These are phyloP conservation scores for Diaporthe vaccinii DNA, from an alignment of 2,329 filamentous ascomycete species.

Conservation along the genomic window DNA sequence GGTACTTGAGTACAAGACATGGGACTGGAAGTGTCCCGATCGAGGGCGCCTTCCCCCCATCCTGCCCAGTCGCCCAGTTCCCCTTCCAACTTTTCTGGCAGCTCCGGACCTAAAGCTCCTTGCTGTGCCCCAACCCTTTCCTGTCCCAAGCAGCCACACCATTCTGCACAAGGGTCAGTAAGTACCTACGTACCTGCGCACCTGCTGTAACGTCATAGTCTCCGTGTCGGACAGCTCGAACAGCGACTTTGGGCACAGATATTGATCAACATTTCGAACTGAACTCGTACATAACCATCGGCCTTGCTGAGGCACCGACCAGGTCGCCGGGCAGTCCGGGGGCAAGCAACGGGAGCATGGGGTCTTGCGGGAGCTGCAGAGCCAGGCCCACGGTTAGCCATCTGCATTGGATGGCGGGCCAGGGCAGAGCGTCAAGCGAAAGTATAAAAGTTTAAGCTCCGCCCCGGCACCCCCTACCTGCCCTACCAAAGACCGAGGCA, in stretches of 20 bases:
- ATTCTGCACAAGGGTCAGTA: background rate
- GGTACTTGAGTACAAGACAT: background rate
- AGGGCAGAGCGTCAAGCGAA: slow-evolving; percentile 21
- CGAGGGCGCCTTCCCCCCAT: background rate
- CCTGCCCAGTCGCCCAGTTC: background rate
- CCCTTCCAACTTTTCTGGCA: slow-evolving; percentile 14
- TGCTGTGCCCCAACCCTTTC: background rate
- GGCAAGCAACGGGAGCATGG: background rate
- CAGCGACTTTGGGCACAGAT: background rate
- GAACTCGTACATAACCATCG: background rate
- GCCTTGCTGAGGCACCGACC: background rate
- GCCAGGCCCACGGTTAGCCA: background rate
- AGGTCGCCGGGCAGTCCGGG: background rate
- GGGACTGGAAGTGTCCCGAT: slow-evolving; percentile 10
- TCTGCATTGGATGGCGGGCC: background rate
- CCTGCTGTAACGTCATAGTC: background rate
- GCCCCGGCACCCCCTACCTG: background rate
- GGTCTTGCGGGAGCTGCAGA: background rate
- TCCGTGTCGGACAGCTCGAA: background rate
- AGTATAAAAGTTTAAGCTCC: slow-evolving; percentile 21
- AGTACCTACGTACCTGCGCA: background rate
- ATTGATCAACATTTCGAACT: background rate
- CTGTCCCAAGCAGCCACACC: background rate
- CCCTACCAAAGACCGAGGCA: background rate
- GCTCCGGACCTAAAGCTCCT: slow-evolving; percentile 28